A percentile compares a stretch with the other conserved stretches of the same genome.
Evolutionary conservation across 2,329 filamentous ascomycete genomes (phyloP).

Genomic region (Trichoderma breve): DNA sequence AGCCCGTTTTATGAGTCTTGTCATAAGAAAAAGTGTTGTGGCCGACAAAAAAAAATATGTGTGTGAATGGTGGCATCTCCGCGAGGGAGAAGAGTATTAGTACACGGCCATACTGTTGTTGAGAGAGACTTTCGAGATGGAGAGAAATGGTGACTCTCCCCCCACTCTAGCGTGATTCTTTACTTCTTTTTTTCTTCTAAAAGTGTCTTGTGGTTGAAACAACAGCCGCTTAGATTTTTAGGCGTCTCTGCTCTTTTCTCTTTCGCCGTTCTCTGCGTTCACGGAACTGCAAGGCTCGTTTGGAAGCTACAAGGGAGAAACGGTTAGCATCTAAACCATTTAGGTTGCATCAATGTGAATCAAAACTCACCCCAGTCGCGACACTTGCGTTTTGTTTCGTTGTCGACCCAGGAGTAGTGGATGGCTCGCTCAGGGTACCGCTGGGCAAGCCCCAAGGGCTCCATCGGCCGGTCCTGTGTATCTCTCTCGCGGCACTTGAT

Average conservation of each 20-base stretch:
- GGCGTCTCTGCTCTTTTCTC: conserved; percentile 39
- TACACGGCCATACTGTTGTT: background rate
- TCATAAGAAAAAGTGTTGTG: background rate
- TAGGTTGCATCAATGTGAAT: background rate
- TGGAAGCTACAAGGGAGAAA: conserved; percentile 29
- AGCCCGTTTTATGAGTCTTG: background rate
- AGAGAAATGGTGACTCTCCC: background rate
- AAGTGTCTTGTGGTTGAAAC: background rate
- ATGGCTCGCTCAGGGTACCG: conserved; percentile 50
- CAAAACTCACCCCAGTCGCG: conserved; percentile 41
- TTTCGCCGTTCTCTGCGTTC: conserved; percentile 39
- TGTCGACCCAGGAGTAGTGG: conserved; percentile 45
- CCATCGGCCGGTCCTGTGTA: conserved; percentile 36
- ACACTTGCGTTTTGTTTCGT: conserved; percentile 38
- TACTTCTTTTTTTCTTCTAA: background rate
- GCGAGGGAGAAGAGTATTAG: background rate
- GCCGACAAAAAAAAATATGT: background rate
- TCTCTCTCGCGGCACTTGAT: conserved; percentile 43
- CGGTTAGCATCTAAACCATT: background rate
- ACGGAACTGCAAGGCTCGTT: conserved; percentile 37
- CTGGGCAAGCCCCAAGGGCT: conserved; percentile 39
- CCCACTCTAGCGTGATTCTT: background rate
- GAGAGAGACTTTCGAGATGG: background rate
- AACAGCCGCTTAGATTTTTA: conserved; percentile 33
- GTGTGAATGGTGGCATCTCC: background rate